A percentile compares a stretch with the other conserved stretches of the same genome.
phyloP scores from a whole-genome alignment of 2,329 filamentous ascomycete species.

The Remersonia thermophila region DNA sequence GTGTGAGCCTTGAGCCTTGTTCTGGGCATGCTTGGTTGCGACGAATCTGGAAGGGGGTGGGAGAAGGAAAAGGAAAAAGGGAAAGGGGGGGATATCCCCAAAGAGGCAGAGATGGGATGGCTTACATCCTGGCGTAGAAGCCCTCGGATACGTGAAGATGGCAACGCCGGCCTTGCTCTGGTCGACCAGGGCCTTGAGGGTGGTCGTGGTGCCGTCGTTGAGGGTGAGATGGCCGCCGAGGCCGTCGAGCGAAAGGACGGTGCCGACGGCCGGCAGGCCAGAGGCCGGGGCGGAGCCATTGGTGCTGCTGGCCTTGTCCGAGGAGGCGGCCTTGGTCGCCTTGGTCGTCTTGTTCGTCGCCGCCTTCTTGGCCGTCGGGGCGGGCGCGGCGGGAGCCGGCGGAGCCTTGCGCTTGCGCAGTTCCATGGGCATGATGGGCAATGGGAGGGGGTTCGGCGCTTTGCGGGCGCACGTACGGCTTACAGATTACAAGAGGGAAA shows the following conservation, averaged over 20 bases:
- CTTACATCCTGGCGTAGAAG: slow-evolving; percentile 90
- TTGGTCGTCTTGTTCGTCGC: slow-evolving; percentile 33
- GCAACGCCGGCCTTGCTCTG: slow-evolving; percentile 78
- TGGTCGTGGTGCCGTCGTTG: slow-evolving; percentile 70
- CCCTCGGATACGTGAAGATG: slow-evolving; percentile 90
- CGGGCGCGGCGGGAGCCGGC: slow-evolving; percentile 31
- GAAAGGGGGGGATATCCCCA: not conserved
- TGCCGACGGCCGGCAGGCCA: slow-evolving; percentile 30
- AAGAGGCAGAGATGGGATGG: too few species aligned
- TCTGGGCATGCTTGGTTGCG: too few species aligned
- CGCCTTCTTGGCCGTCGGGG: slow-evolving; percentile 34
- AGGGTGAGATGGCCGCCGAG: slow-evolving; percentile 68
- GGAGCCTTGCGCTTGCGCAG: slow-evolving; percentile 51
- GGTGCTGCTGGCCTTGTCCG: slow-evolving; percentile 17
- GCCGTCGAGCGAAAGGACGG: slow-evolving; percentile 41
- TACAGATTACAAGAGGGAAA: not conserved
- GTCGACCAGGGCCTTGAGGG: slow-evolving; percentile 66
- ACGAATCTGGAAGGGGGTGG: not conserved
- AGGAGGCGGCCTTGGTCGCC: slow-evolving; percentile 12
- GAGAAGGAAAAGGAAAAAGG: not conserved
- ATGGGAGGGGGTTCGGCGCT: not conserved
- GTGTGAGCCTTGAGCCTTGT: not conserved
- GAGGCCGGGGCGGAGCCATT: slow-evolving; percentile 5
- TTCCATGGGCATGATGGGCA: slow-evolving; percentile 39
- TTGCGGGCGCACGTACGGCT: slow-evolving; percentile 6